Percentiles rank a stretch among this genome's conserved stretches.
Evolutionary conservation across 2,329 filamentous ascomycete species (phyloP).

Genomic region (Sporothrix phasma): DNA sequence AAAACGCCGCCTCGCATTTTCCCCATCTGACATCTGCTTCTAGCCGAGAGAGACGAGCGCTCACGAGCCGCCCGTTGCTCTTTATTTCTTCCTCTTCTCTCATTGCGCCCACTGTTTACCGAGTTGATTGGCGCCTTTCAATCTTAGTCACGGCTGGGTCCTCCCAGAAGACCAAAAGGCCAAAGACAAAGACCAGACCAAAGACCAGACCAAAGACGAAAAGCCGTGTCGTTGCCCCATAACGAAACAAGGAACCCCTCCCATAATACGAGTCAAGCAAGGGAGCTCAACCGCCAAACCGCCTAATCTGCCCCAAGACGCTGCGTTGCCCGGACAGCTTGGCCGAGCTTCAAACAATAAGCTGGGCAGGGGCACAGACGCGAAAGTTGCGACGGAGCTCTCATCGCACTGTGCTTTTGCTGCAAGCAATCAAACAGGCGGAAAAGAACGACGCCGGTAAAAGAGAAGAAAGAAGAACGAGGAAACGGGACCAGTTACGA

Average conservation of each 20-base stretch:
- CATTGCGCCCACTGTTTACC: neutral
- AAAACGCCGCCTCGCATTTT: constrained; percentile 10
- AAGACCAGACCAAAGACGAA: neutral
- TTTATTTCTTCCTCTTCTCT: neutral
- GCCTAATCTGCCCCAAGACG: neutral
- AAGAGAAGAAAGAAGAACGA: neutral
- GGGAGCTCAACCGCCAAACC: neutral
- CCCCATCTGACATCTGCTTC: neutral
- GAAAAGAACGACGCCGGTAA: neutral
- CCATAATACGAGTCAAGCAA: neutral
- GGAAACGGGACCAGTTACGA: neutral
- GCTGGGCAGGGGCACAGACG: neutral
- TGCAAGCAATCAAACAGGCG: constrained; percentile 11
- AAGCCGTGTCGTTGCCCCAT: constrained; percentile 5
- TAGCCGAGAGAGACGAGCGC: neutral
- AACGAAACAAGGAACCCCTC: constrained; percentile 6
- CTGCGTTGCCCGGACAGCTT: constrained; percentile 20
- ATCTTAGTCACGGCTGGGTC: neutral
- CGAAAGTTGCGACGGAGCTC: constrained; percentile 2
- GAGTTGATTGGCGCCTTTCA: constrained; percentile 2
- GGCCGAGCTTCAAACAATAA: constrained; percentile 19
- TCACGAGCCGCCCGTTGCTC: neutral
- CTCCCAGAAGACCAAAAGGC: too few species aligned
- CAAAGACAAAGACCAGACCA: too few species aligned
- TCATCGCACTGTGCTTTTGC: constrained; percentile 3